These are phyloP conservation scores for Mimosa bimucronata DNA, from an alignment of 306 rosid genomes.

Conservation along the genomic window DNA sequence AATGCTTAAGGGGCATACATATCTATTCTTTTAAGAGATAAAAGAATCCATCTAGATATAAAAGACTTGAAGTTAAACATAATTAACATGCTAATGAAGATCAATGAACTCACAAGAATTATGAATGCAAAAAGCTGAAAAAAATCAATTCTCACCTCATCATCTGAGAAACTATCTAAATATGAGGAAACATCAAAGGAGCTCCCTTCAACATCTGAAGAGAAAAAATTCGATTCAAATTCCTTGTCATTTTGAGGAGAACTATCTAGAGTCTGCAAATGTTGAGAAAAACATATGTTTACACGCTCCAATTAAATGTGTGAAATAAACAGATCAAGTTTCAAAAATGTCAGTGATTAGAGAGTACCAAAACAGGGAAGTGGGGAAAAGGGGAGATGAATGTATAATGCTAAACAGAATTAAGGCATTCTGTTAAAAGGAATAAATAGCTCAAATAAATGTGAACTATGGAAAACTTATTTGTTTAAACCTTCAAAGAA, in stretches of 20 bases:
- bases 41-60: conserved; percentile 21
- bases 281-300: neutral
- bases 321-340: conserved; percentile 15
- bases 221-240: conserved; percentile 54
- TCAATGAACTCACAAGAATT: conserved; percentile 14
- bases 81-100: conserved; percentile 18
- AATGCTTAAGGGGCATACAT: conserved; percentile 4
- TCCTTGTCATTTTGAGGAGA: conserved; percentile 61
- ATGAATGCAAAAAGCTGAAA: conserved; percentile 16
- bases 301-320: conserved; percentile 1
- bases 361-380: neutral
- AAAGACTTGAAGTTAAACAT: conserved; percentile 18
- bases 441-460: conserved; percentile 14
- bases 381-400: neutral
- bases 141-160: conserved; percentile 55
- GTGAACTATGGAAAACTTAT: neutral
- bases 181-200: conserved; percentile 67
- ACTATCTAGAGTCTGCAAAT: conserved; percentile 62
- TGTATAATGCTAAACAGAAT: neutral
- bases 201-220: conserved; percentile 62
- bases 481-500: neutral
- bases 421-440: neutral
- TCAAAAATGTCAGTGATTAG: conserved; percentile 20
- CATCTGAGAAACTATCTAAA: conserved; percentile 57
- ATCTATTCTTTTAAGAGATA: neutral